Evolutionary conservation across 2,329 filamentous ascomycete genomes (phyloP), one percentile per base, ranked within the genome.

Genomic region (Cryphonectria nitschkei): DNA sequence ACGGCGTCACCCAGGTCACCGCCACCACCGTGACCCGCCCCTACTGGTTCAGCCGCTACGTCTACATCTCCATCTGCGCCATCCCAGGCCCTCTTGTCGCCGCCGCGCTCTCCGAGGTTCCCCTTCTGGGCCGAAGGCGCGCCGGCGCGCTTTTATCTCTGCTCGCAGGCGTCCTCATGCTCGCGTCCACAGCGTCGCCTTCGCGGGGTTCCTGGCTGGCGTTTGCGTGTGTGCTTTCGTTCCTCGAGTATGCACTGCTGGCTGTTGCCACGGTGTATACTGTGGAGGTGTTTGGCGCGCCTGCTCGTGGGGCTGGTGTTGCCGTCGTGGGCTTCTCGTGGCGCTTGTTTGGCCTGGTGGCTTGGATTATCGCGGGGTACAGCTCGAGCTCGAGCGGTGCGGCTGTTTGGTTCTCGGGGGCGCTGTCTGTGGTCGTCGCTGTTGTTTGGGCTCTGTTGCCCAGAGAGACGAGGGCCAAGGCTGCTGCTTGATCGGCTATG

Each of bases 231-330:
- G 52, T 67, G 22, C 52, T 67, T 3, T 39, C 65, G 50, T 67
- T 67, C 13, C 50, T 67, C 9, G 26, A 58, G 46, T 56, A 67
- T 52, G 54, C 54, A 32, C 50, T 56, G 46, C 65, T 67, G 32
- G 65, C 65, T 16, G 65, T 67, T 16, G 39, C 39, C 11, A 67
- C 65, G 19, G 4, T 60, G 6, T 67, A 67, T 52, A 67, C 65
- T 34, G 65, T 67, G 34, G 65, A 67, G 65, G 54, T 56, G 11
- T 67, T 67, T 56, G 65, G 65, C 14, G 65, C 46, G 52, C 65
- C 65, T 14, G 52, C 39, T 16, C 65, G 65, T 34, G 65, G 65
- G 16, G 65, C 65, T 8, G 65, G 65, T 1, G 50, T 67, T 2
- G 65, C 65, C 3, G 52, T 29, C 4, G 29, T 52, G 65, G 34